Conservation (phyloP, 2,329 filamentous ascomycete species). For the Fonsecaea pugnacius region DNA sequence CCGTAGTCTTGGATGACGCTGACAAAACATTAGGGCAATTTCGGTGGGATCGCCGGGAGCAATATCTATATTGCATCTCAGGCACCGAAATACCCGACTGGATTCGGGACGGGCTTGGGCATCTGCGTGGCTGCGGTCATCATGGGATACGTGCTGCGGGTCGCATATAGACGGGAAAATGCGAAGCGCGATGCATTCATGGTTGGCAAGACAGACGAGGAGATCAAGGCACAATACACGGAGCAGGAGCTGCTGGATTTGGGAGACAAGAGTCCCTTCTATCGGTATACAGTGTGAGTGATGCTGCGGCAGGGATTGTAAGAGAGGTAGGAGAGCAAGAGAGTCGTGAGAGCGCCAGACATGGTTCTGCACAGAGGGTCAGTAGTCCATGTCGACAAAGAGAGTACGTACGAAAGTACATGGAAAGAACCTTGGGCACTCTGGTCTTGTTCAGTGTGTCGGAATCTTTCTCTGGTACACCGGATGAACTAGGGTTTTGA, state of each 20-base stretch:
- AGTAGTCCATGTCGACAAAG: too few relatives aligned
- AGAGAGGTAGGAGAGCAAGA: neutral
- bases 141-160: slow-evolving; percentile 40
- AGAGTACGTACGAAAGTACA: too few relatives aligned
- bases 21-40: slow-evolving; percentile 53
- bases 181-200: slow-evolving; percentile 36
- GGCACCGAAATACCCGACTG: slow-evolving; percentile 44
- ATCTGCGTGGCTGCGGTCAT: slow-evolving; percentile 42
- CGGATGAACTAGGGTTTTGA: too few relatives aligned
- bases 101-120: slow-evolving; percentile 45
- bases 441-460: too few relatives aligned
- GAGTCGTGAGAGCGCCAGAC: too few relatives aligned
- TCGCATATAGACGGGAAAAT: slow-evolving; percentile 40
- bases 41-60: slow-evolving; percentile 55
- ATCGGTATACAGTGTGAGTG: slow-evolving; percentile 41
- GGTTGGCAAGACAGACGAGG: slow-evolving; percentile 33
- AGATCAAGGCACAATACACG: slow-evolving; percentile 35
- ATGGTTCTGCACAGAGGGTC: too few relatives aligned
- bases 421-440: too few relatives aligned
- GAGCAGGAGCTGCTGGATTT: slow-evolving; percentile 39
- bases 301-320: neutral
- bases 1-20: neutral
- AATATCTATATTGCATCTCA: slow-evolving; percentile 48
- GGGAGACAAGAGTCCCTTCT: slow-evolving; percentile 43
- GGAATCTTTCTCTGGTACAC: too few relatives aligned